Conservation (phyloP, 176 grass and related monocot genomes). For the Triticum dicoccoides region DNA sequence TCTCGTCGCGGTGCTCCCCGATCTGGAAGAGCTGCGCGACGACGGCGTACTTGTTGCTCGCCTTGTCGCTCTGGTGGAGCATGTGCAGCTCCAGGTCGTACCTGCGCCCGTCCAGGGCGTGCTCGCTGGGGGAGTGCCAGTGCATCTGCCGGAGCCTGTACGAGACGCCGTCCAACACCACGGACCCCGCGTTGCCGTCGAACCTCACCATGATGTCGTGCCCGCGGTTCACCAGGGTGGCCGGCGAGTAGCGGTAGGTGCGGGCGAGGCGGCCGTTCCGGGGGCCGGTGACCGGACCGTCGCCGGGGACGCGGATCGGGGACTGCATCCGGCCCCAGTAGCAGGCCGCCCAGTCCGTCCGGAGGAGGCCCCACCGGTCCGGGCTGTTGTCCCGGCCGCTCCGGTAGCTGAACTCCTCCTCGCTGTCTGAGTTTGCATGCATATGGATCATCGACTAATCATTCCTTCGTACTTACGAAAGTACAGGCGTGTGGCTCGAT, state of each 20-base stretch:
- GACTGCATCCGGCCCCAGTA: slow-evolving; percentile 49
- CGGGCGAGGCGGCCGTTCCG: slow-evolving; percentile 13
- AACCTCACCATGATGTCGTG: slow-evolving; percentile 75
- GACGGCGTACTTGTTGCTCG: slow-evolving; percentile 34
- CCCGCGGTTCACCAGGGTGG: slow-evolving; percentile 52
- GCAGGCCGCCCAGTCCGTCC: slow-evolving; percentile 51
- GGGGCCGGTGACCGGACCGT: background rate
- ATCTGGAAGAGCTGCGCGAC: slow-evolving; percentile 55
- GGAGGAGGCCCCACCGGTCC: slow-evolving; percentile 52
- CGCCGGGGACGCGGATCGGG: slow-evolving; percentile 43
- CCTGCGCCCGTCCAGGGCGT: slow-evolving; percentile 52
- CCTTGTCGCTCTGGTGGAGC: slow-evolving; percentile 47
- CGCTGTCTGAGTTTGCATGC: slow-evolving; percentile 28
- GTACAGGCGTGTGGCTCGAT: no score
- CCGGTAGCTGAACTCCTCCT: slow-evolving; percentile 57
- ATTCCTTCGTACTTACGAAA: background rate
- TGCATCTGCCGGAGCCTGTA: slow-evolving; percentile 72
- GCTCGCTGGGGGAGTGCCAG: slow-evolving; percentile 90
- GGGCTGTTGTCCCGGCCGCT: slow-evolving; percentile 38
- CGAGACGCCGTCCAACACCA: slow-evolving; percentile 47
- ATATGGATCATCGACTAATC: background rate
- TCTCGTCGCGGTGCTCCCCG: slow-evolving; percentile 32
- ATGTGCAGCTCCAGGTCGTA: slow-evolving; percentile 80
- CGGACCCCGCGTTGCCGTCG: slow-evolving; percentile 43
- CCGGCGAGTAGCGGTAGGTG: slow-evolving; percentile 42